Base-by-base conservation (phyloP, 352 stramenopile genomes). In the Phytophthora syringae region DNA sequence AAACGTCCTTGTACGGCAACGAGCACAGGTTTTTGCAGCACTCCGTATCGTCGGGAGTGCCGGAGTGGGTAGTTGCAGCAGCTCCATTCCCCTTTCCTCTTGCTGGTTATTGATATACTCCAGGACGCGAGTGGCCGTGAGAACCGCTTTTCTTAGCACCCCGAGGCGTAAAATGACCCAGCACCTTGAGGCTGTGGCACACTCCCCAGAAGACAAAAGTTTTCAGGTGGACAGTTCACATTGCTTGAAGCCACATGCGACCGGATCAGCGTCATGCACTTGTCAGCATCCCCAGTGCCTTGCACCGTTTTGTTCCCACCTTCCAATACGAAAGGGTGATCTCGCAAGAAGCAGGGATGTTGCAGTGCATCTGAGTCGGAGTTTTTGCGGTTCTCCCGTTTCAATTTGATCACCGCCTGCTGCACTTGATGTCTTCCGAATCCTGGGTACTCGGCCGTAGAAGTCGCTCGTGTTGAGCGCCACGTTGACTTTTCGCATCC, bases 381-480 rank as follows among this genome's bases (percentile, higher is more conserved):
- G 4, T 64, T 28, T 3, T 25, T 57, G 28, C 50, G 42, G 24
- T 69, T 40, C 18, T 66, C 30, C 22, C 60, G 50, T 27, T 80
- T 61, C 36, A 80, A 60, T 49, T 76, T 70, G 44, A 72, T 68
- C 25, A 88, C 42, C 1, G 70, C 57, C 16, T 71, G 52, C 32
- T 57, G 51, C 16, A 74, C 59, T 36, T 66, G 52, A 40, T 56
- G 27, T 40, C 72, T 71, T 6, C 77, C 81, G 30, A 79, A 81
- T 37, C 79, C 80, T 3, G 53, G 7, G 52, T 85, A 88, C 47
- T 16, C 70, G 79, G 5, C 70, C 66, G 71, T 87, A 90, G 34
- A 93, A 90, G 39, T 93, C 85, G 20, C 65, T 88, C 18, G 58
- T 76, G 48, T 92, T 90, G 42, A 93, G 74, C 22, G 79, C 70